A percentile compares a stretch with the other conserved stretches of the same genome.
Conservation (phyloP, 257 asterid species). For the Ligustrum vulgare region DNA sequence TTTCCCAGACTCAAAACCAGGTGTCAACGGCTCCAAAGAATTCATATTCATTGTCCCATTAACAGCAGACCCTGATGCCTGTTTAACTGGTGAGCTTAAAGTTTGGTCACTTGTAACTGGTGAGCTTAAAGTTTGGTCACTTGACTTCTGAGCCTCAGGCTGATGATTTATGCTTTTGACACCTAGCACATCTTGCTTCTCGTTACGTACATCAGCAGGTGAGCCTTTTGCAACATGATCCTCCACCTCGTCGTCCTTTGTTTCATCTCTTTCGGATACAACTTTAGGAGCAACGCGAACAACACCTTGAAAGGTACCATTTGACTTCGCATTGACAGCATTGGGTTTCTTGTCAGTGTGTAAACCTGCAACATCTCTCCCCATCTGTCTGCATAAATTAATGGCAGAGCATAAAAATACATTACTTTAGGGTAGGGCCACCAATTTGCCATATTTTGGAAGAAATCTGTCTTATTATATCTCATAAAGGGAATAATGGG, state of each 20-base stretch:
- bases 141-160: conserved; percentile 48
- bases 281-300: conserved; percentile 43
- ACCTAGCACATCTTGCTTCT: conserved; percentile 59
- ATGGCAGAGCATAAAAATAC: conserved; percentile 8
- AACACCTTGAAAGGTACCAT: conserved; percentile 35
- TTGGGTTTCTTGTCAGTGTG: conserved; percentile 41
- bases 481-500: background rate
- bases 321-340: conserved; percentile 32
- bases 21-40: conserved; percentile 34
- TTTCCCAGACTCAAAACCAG: conserved; percentile 37
- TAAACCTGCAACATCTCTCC: conserved; percentile 53
- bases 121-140: conserved; percentile 44
- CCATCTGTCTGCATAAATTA: conserved; percentile 47
- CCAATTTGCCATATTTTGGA: background rate
- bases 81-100: conserved; percentile 44
- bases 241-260: conserved; percentile 33
- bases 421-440: background rate
- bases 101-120: conserved; percentile 49
- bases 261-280: conserved; percentile 31
- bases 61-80: conserved; percentile 44
- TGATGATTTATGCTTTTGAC: conserved; percentile 56
- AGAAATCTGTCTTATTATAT: background rate
- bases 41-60: conserved; percentile 35
- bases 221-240: conserved; percentile 32
- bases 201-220: conserved; percentile 35